Conservation (phyloP, 805 yeast genomes). For the Blastobotrys terrestris region DNA sequence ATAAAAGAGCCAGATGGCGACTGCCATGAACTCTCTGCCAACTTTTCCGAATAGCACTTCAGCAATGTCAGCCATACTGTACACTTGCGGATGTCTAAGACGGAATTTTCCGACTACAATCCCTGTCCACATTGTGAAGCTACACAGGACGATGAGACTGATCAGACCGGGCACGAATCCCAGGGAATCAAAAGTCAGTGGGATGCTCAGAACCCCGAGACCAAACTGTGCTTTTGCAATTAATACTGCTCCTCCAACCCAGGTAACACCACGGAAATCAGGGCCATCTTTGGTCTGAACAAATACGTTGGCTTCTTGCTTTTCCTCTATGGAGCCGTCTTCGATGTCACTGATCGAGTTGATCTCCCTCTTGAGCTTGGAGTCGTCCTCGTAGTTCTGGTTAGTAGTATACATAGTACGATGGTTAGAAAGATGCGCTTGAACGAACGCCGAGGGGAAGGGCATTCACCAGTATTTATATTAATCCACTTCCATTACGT, state of each 20-base stretch:
- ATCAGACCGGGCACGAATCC: conserved; percentile 9
- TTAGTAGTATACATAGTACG: too few relatives aligned
- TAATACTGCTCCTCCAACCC: conserved; percentile 7
- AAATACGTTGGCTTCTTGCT: conserved; percentile 2
- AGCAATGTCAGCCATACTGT: conserved; percentile 7
- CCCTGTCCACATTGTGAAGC: conserved; percentile 7
- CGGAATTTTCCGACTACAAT: conserved; percentile 5
- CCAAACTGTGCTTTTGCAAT: conserved; percentile 8
- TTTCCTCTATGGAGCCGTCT: background rate
- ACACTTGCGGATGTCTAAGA: conserved; percentile 3
- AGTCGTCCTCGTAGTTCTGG: too few relatives aligned
- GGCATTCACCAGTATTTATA: background rate
- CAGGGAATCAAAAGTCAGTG: conserved; percentile 5
- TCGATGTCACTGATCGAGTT: background rate
- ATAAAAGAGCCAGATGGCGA: conserved; percentile 2
- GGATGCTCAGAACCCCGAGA: conserved; percentile 8
- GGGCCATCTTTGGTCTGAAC: conserved; percentile 4
- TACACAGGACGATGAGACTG: conserved; percentile 3
- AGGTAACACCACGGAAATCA: conserved; percentile 8
- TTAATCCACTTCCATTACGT: background rate
- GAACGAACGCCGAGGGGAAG: too few relatives aligned
- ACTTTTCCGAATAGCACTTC: conserved; percentile 2
- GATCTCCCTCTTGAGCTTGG: background rate
- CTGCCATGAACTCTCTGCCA: conserved; percentile 6
- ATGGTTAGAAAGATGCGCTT: too few relatives aligned